A percentile compares a stretch with the other conserved stretches of the same genome.
Conservation (phyloP, 192 early-diverging fungal genomes). For the Rhizophagus prolifer region DNA sequence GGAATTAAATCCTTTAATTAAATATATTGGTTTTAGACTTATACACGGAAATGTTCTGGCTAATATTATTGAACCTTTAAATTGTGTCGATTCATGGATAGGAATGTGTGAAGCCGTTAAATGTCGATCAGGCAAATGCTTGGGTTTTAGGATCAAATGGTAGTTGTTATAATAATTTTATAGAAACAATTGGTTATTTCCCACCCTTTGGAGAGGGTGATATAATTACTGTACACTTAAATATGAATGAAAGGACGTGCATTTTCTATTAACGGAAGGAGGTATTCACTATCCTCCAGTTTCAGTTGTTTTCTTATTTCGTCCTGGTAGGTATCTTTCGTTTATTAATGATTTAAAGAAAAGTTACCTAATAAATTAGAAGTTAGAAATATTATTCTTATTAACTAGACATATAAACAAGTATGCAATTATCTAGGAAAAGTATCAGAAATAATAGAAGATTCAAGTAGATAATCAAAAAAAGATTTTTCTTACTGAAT, state of each 20-base stretch:
- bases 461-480: too few species aligned
- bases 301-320: neutral
- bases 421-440: too few species aligned
- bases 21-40: neutral
- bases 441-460: too few species aligned
- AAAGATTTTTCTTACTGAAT: too few species aligned
- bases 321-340: neutral
- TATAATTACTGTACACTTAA: too few species aligned
- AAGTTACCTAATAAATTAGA: too few species aligned
- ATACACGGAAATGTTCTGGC: neutral
- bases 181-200: neutral
- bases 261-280: constrained; percentile 23
- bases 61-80: constrained; percentile 3
- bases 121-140: neutral
- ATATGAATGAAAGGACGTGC: too few species aligned
- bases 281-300: neutral
- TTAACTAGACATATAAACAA: too few species aligned
- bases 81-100: neutral
- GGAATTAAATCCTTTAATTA: neutral
- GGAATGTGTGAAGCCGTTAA: neutral
- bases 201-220: neutral
- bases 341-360: too few species aligned
- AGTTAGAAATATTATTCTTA: too few species aligned
- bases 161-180: neutral
- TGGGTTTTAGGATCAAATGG: constrained; percentile 8